Conservation (phyloP, 1,139 yeast genomes). For the Schwanniomyces etchellsii region DNA sequence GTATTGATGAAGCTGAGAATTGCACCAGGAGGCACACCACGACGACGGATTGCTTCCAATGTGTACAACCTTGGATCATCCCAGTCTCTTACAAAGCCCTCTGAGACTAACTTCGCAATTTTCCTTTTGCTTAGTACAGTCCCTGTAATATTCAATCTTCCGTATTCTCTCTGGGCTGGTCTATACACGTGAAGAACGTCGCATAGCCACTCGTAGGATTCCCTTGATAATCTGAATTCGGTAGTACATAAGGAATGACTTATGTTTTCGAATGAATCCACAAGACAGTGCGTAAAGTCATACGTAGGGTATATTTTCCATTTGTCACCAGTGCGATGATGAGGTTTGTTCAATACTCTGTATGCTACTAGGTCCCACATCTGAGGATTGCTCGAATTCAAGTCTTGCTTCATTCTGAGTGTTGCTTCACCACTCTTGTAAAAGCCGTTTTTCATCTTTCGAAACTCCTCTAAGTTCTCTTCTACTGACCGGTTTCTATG, state of each 20-base stretch:
- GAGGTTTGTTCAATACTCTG: slow-evolving; percentile 86
- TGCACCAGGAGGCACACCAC: slow-evolving; percentile 99
- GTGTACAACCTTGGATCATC: slow-evolving; percentile 97
- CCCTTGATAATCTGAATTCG: slow-evolving; percentile 87
- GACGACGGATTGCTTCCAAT: slow-evolving; percentile 87
- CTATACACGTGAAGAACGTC: slow-evolving; percentile 91
- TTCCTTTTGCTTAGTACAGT: slow-evolving; percentile 93
- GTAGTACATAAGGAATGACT: slow-evolving; percentile 94
- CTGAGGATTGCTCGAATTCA: slow-evolving; percentile 90
- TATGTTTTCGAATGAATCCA: slow-evolving; percentile 94
- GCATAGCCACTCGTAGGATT: slow-evolving; percentile 97
- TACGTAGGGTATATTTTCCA: slow-evolving; percentile 99
- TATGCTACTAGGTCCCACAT: slow-evolving; percentile 99
- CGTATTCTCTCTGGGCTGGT: slow-evolving; percentile 98
- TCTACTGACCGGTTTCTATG: slow-evolving; percentile 69
- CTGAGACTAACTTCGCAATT: slow-evolving; percentile 86
- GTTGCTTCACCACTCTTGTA: slow-evolving; percentile 90
- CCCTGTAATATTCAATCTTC: slow-evolving; percentile 92
- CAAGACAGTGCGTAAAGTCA: slow-evolving; percentile 98
- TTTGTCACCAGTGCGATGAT: slow-evolving; percentile 92
- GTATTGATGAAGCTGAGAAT: slow-evolving; percentile 89
- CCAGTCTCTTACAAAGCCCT: slow-evolving; percentile 86
- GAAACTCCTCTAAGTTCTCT: slow-evolving; percentile 72
- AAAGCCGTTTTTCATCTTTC: slow-evolving; percentile 86
- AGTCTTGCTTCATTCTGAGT: slow-evolving; percentile 94